Conservation (phyloP, 345 rosid species). For the Toxicodendron radicans region DNA sequence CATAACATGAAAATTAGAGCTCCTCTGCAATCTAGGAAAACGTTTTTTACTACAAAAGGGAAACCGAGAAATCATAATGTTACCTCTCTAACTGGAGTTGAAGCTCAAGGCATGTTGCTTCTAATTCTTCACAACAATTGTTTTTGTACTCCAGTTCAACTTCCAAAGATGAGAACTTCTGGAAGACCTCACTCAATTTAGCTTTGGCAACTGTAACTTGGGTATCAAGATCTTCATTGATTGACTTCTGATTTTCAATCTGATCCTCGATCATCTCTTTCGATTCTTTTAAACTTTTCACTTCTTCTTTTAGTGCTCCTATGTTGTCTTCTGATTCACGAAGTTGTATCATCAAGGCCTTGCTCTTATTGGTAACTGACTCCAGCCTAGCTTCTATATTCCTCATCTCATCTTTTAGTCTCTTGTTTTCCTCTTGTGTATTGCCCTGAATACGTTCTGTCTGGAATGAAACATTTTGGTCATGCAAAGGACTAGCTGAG, state of each 20-base stretch:
- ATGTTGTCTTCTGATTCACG: constrained; percentile 49
- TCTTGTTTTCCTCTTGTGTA: constrained; percentile 44
- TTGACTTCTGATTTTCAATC: constrained; percentile 63
- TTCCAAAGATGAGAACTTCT: constrained; percentile 76
- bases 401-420: constrained; percentile 43
- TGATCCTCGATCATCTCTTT: constrained; percentile 60
- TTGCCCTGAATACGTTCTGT: constrained; percentile 7
- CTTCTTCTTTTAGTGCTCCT: constrained; percentile 45
- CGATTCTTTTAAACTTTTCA: constrained; percentile 48
- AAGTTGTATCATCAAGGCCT: constrained; percentile 38
- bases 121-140: constrained; percentile 79
- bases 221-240: constrained; percentile 85
- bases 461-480: constrained; percentile 12
- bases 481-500: constrained; percentile 17
- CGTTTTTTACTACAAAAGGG: constrained; percentile 1
- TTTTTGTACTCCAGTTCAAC: constrained; percentile 80
- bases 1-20: constrained; percentile 20
- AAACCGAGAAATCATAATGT: constrained; percentile 12
- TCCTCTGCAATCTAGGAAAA: neutral
- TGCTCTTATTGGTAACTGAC: constrained; percentile 32
- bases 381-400: constrained; percentile 40
- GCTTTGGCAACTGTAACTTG: constrained; percentile 67
- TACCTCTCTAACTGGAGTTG: constrained; percentile 94
- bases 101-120: constrained; percentile 87
- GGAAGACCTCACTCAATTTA: constrained; percentile 65